Conservation (phyloP, 768 basidiomycete genomes). For the Russula vinacea region DNA sequence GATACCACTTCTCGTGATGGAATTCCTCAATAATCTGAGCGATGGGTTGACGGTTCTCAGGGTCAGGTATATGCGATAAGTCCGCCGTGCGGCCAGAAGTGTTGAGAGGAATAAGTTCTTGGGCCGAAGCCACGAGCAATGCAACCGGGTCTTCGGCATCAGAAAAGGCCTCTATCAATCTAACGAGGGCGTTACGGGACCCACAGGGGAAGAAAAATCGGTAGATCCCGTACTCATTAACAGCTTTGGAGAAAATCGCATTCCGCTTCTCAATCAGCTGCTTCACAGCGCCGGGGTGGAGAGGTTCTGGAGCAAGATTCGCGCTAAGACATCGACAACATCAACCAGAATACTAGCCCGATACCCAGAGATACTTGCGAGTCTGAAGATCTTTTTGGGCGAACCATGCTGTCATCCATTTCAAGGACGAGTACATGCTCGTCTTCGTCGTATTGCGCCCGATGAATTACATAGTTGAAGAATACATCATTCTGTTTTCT, state of each 20-base stretch:
- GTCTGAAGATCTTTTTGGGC: slow-evolving; percentile 1
- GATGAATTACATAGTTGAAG: slow-evolving; percentile 28
- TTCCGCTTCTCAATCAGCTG: slow-evolving; percentile 27
- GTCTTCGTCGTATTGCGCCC: slow-evolving; percentile 37
- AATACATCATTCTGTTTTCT: slow-evolving; percentile 3
- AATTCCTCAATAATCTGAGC: slow-evolving; percentile 57
- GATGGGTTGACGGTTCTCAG: slow-evolving; percentile 56
- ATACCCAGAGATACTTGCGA: slow-evolving; percentile 16
- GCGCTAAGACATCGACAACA: slow-evolving; percentile 6
- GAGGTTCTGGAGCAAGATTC: slow-evolving; percentile 16
- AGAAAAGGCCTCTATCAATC: slow-evolving; percentile 56
- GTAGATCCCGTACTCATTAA: slow-evolving; percentile 47
- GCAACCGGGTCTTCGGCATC: slow-evolving; percentile 56
- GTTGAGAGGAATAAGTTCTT: slow-evolving; percentile 68
- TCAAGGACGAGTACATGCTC: slow-evolving; percentile 52
- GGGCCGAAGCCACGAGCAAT: slow-evolving; percentile 63
- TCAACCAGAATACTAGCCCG: not conserved
- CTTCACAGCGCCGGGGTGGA: slow-evolving; percentile 23
- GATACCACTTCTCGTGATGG: slow-evolving; percentile 59
- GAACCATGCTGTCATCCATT: slow-evolving; percentile 45
- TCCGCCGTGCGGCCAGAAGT: slow-evolving; percentile 36
- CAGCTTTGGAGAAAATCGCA: slow-evolving; percentile 41
- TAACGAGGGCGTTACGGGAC: slow-evolving; percentile 33
- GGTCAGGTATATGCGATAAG: slow-evolving; percentile 36
- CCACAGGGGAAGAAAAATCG: slow-evolving; percentile 30